A percentile compares a stretch with the other conserved stretches of the same genome.
Conservation (phyloP, 1,284 basidiomycete genomes). For the Leucoagaricus sp. region DNA sequence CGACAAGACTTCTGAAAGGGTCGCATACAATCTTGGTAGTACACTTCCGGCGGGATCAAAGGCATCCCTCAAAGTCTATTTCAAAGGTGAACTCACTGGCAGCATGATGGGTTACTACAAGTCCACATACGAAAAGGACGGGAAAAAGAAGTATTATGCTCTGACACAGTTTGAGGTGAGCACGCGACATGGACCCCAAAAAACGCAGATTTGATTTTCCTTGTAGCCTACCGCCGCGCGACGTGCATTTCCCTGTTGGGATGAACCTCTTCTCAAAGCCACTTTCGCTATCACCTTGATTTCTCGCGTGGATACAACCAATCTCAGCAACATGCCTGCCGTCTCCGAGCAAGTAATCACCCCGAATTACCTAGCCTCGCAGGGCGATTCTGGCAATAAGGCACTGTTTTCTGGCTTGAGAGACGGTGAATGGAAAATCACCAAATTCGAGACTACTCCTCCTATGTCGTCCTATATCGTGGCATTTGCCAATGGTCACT, state of each 20-base stretch:
- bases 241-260: constrained; percentile 87
- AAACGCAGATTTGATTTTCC: constrained; percentile 22
- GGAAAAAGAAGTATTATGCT: constrained; percentile 67
- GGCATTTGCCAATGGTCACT: constrained; percentile 88
- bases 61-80: constrained; percentile 63
- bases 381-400: background rate
- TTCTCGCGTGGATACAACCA: constrained; percentile 76
- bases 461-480: constrained; percentile 92
- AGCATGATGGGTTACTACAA: constrained; percentile 78
- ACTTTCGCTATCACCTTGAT: constrained; percentile 85
- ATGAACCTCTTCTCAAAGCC: constrained; percentile 92
- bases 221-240: constrained; percentile 84
- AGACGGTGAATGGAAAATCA: constrained; percentile 76
- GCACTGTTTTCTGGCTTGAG: constrained; percentile 15
- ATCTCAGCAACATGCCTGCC: constrained; percentile 87
- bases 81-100: constrained; percentile 64
- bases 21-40: constrained; percentile 57
- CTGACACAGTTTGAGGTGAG: constrained; percentile 81
- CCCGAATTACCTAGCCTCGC: constrained; percentile 26
- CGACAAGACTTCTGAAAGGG: constrained; percentile 66
- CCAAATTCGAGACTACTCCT: constrained; percentile 77
- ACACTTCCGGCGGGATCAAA: constrained; percentile 62
- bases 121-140: constrained; percentile 55
- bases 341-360: constrained; percentile 53
- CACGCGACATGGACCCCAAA: background rate